phyloP scores from a whole-genome alignment of 768 basidiomycete genomes.

The Cubamyces lactineus region DNA sequence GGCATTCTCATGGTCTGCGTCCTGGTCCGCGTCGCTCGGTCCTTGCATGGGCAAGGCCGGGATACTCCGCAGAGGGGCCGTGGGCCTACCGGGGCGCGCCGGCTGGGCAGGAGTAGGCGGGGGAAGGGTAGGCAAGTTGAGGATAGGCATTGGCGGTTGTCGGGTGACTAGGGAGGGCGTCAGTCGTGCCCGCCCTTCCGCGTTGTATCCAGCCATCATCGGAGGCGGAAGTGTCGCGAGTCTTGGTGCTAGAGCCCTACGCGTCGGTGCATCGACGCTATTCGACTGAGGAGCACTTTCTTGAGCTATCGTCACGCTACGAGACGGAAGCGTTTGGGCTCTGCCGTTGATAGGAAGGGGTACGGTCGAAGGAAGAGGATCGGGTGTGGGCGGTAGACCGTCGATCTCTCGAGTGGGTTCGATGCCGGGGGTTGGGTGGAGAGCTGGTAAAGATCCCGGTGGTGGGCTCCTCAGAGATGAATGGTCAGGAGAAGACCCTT shows the following conservation, averaged over 20 bases:
- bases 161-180: constrained; percentile 51
- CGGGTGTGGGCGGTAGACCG: constrained; percentile 3
- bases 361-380: not conserved
- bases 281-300: not conserved
- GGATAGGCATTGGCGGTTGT: constrained; percentile 48
- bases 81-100: constrained; percentile 29
- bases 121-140: constrained; percentile 54
- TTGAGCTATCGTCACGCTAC: not conserved
- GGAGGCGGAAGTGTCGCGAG: constrained; percentile 36
- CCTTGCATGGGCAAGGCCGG: constrained; percentile 55
- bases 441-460: not conserved
- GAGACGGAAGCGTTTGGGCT: constrained; percentile 14
- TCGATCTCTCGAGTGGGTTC: not conserved
- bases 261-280: not conserved
- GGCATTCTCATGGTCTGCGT: constrained; percentile 33
- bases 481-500: constrained; percentile 13
- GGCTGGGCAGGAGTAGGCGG: constrained; percentile 31
- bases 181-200: constrained; percentile 45
- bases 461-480: constrained; percentile 7
- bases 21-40: constrained; percentile 39
- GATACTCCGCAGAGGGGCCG: constrained; percentile 50
- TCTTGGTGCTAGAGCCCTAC: constrained; percentile 27
- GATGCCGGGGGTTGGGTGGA: not conserved
- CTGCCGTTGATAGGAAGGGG: not conserved
- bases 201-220: constrained; percentile 35